phyloP scores from a whole-genome alignment of 495 filamentous ascomycete species.

The Penicillium malachiteum region DNA sequence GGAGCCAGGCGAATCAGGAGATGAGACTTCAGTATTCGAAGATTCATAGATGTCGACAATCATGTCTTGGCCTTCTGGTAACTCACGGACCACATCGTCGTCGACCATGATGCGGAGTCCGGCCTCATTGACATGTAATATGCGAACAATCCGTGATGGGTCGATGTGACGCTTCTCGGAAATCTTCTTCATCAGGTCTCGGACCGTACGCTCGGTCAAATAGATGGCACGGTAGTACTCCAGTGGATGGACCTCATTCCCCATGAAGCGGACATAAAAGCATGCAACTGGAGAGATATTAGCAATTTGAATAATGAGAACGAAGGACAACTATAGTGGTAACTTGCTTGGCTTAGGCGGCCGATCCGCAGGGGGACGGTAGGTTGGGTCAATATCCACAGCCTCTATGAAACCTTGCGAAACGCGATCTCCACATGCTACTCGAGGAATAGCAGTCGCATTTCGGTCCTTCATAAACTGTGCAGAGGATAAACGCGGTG shows the following conservation, averaged over 20 bases:
- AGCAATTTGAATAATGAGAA: background rate
- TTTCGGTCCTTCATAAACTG: conserved; percentile 21
- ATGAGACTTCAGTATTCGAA: conserved; percentile 11
- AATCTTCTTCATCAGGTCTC: conserved; percentile 67
- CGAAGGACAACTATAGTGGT: background rate
- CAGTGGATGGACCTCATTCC: conserved; percentile 52
- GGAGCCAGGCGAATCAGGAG: conserved; percentile 14
- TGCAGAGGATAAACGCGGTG: conserved; percentile 26
- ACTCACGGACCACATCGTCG: conserved; percentile 82
- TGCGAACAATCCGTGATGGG: conserved; percentile 62
- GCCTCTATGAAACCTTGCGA: conserved; percentile 84
- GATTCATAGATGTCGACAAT: conserved; percentile 57
- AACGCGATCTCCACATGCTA: conserved; percentile 42
- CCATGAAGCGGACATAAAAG: conserved; percentile 72
- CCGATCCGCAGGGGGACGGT: conserved; percentile 75
- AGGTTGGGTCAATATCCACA: conserved; percentile 79
- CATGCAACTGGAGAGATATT: conserved; percentile 63
- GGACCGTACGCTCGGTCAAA: conserved; percentile 68
- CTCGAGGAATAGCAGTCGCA: conserved; percentile 48
- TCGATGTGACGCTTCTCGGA: conserved; percentile 79
- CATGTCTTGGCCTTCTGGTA: conserved; percentile 92
- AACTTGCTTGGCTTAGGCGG: conserved; percentile 65
- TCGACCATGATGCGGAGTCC: conserved; percentile 85
- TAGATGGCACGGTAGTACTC: conserved; percentile 86
- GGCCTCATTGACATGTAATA: conserved; percentile 65